These are phyloP conservation scores for Gossypium stocksii DNA, from an alignment of 345 rosid genomes.

Conservation along the genomic window DNA sequence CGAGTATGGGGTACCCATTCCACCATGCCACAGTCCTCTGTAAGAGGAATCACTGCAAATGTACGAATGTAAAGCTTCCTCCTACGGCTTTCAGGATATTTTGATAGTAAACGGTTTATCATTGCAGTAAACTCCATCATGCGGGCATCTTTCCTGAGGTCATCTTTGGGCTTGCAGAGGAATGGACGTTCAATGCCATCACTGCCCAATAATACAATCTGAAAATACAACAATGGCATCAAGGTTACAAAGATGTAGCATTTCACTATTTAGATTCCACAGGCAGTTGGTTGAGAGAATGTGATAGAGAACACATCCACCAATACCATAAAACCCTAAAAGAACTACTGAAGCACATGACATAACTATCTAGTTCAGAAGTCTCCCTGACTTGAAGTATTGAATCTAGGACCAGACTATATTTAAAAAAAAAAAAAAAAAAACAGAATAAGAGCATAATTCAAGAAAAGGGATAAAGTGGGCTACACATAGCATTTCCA, in stretches of 20 bases:
- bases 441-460: neutral
- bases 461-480: neutral
- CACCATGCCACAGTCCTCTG: constrained; percentile 98
- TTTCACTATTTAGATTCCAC: neutral
- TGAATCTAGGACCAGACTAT: constrained; percentile 2
- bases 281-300: neutral
- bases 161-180: constrained; percentile 98
- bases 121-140: constrained; percentile 99
- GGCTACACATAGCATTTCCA: neutral
- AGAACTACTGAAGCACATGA: neutral
- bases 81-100: constrained; percentile 91
- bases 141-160: constrained; percentile 97
- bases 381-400: neutral
- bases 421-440: too few species aligned
- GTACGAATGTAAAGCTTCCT: constrained; percentile 92
- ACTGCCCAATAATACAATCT: constrained; percentile 87
- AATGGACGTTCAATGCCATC: constrained; percentile 91
- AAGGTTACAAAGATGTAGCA: neutral
- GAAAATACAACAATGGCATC: constrained; percentile 23
- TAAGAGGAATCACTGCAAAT: constrained; percentile 91
- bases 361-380: neutral
- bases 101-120: constrained; percentile 85
- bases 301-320: neutral
- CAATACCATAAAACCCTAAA: neutral
- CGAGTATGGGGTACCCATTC: constrained; percentile 99